These are phyloP conservation scores for Erysimum cheiranthoides DNA, from an alignment of 345 rosid species.

Conservation along the genomic window DNA sequence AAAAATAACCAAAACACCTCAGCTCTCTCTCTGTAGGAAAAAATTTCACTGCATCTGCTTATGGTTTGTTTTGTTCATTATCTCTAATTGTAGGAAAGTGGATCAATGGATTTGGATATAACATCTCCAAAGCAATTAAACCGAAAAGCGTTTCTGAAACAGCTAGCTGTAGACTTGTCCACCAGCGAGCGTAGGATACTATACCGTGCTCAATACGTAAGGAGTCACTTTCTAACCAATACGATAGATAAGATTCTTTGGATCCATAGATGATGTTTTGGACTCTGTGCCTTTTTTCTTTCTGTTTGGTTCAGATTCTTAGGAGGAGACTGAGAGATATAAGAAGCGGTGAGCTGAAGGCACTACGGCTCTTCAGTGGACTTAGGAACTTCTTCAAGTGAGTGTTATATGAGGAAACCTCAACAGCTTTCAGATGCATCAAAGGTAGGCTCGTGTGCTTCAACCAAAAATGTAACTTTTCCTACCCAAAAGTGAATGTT, in stretches of 20 bases:
- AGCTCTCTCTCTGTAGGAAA: background rate
- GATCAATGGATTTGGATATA: conserved; percentile 93
- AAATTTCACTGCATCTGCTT: conserved; percentile 45
- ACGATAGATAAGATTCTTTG: background rate
- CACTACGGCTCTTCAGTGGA: conserved; percentile 69
- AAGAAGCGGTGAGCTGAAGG: conserved; percentile 87
- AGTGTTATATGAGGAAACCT: conserved; percentile 32
- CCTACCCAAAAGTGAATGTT: conserved; percentile 7
- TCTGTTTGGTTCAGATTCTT: conserved; percentile 64
- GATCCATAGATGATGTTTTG: background rate
- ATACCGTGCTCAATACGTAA: conserved; percentile 89
- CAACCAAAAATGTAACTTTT: conserved; percentile 15
- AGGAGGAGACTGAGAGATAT: conserved; percentile 84
- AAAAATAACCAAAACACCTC: background rate
- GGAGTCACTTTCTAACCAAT: conserved; percentile 33
- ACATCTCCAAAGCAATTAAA: conserved; percentile 93
- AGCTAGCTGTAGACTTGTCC: conserved; percentile 91
- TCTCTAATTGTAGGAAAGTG: conserved; percentile 65
- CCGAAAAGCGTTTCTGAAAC: conserved; percentile 84
- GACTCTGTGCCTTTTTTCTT: background rate
- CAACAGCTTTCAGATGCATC: conserved; percentile 23
- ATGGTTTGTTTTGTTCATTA: conserved; percentile 52
- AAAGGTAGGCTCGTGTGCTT: conserved; percentile 27
- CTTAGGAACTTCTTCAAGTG: conserved; percentile 73
- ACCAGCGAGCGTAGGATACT: conserved; percentile 86